Percentiles rank a stretch among this genome's conserved stretches.
phyloP scores from a whole-genome alignment of 2,329 filamentous ascomycete genomes.

The Alternaria sp. region DNA sequence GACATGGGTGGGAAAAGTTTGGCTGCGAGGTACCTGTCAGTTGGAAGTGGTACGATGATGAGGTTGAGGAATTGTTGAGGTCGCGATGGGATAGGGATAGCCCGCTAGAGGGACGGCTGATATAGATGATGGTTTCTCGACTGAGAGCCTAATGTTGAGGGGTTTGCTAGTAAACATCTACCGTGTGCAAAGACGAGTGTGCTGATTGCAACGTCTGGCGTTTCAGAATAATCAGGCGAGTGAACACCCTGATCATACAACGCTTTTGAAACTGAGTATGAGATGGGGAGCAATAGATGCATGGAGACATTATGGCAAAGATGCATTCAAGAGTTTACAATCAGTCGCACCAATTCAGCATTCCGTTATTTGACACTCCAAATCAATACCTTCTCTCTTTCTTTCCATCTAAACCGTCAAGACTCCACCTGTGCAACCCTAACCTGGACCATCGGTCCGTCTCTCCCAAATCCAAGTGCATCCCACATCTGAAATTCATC shows the following conservation, averaged over 20 bases:
- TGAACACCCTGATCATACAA: background rate
- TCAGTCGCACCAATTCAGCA: background rate
- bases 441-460: slow-evolving; percentile 71
- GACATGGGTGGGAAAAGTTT: background rate
- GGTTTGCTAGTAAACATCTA: background rate
- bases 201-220: background rate
- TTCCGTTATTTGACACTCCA: background rate
- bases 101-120: background rate
- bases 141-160: background rate
- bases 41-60: background rate
- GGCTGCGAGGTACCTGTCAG: background rate
- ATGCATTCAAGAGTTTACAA: background rate
- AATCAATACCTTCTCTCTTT: background rate
- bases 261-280: background rate
- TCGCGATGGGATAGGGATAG: background rate
- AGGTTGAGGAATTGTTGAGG: background rate
- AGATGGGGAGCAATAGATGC: background rate
- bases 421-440: slow-evolving; percentile 5
- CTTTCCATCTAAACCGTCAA: background rate
- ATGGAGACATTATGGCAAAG: background rate
- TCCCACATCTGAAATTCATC: slow-evolving; percentile 73
- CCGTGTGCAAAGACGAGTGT: background rate
- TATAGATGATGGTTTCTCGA: background rate
- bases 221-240: background rate
- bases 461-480: slow-evolving; percentile 75